Evolutionary conservation across 768 basidiomycete genomes (phyloP).

Genomic region (Lentinula guzmanii): DNA sequence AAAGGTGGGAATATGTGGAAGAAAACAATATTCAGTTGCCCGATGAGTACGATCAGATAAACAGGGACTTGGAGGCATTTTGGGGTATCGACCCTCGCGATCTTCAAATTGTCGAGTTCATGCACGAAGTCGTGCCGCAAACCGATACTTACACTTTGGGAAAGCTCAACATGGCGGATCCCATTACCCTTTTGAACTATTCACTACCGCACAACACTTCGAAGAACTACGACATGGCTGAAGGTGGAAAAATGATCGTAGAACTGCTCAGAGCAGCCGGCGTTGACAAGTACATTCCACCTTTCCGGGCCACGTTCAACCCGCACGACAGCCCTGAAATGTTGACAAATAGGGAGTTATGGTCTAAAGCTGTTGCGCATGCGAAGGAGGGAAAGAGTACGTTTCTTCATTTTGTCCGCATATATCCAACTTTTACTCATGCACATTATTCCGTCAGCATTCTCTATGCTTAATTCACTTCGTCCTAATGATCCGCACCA

Average conservation of each 20-base stretch:
- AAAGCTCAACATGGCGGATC: constrained; percentile 14
- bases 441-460: background rate
- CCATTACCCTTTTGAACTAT: background rate
- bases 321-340: constrained; percentile 44
- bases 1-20: constrained; percentile 51
- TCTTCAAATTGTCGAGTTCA: constrained; percentile 27
- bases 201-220: background rate
- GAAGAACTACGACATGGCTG: constrained; percentile 18
- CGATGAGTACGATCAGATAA: constrained; percentile 81
- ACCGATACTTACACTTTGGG: constrained; percentile 31
- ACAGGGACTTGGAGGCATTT: constrained; percentile 76
- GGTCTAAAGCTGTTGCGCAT: background rate
- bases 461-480: background rate
- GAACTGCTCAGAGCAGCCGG: constrained; percentile 28
- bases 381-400: background rate
- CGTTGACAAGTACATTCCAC: constrained; percentile 33
- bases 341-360: constrained; percentile 20
- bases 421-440: background rate
- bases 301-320: constrained; percentile 46
- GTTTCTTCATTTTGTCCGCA: background rate
- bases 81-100: constrained; percentile 56
- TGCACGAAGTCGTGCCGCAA: constrained; percentile 24
- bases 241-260: constrained; percentile 27
- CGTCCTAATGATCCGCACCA: background rate
- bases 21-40: constrained; percentile 69